Conservation (phyloP, 2,329 filamentous ascomycete genomes). For the Claviceps pusilla region DNA sequence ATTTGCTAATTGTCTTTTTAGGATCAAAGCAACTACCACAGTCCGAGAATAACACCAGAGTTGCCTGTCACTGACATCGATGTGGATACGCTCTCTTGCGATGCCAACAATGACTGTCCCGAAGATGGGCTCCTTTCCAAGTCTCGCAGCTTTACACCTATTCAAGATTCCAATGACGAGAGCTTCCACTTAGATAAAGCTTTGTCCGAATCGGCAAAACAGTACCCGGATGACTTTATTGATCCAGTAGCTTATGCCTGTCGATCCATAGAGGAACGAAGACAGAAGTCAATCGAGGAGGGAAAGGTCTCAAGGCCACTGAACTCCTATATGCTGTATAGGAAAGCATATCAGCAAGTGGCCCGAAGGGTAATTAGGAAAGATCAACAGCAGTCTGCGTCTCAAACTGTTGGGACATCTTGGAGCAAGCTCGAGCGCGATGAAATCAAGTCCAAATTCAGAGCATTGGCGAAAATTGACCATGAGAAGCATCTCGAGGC, state of each 20-base stretch:
- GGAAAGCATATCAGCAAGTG: slow-evolving; percentile 77
- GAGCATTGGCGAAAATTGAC: slow-evolving; percentile 64
- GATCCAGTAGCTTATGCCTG: slow-evolving; percentile 3
- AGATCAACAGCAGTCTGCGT: slow-evolving; percentile 90
- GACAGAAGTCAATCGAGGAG: slow-evolving; percentile 1
- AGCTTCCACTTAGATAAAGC: slow-evolving; percentile 2
- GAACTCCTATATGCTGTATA: slow-evolving; percentile 97
- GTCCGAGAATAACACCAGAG: not conserved
- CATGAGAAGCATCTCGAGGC: slow-evolving; percentile 71
- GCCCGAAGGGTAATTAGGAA: slow-evolving; percentile 65
- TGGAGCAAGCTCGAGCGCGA: slow-evolving; percentile 64
- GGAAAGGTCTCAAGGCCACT: slow-evolving; percentile 61
- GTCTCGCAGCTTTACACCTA: not conserved
- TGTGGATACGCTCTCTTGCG: not conserved
- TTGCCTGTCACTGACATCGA: not conserved
- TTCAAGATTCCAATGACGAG: not conserved
- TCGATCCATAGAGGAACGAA: slow-evolving; percentile 4
- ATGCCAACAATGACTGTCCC: not conserved
- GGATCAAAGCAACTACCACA: not conserved
- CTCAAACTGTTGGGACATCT: slow-evolving; percentile 68
- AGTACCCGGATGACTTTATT: not conserved
- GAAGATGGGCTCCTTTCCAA: not conserved
- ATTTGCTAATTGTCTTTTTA: not conserved
- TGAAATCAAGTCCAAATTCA: slow-evolving; percentile 61
- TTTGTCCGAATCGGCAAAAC: slow-evolving; percentile 2